Evolutionary conservation across 2,329 filamentous ascomycete species (phyloP).

Genomic region (Colletotrichum theobromicola): DNA sequence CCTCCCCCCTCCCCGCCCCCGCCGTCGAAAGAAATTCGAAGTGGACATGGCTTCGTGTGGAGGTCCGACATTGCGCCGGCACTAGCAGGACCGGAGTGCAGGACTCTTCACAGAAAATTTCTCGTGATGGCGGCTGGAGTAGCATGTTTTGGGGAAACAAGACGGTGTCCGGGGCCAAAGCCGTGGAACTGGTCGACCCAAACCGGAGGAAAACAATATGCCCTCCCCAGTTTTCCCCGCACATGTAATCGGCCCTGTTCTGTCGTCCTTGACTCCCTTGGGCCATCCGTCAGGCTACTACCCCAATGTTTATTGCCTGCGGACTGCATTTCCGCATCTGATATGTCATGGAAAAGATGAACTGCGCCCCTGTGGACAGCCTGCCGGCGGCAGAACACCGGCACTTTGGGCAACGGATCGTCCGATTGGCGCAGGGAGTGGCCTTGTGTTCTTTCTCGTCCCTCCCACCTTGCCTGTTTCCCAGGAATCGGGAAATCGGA

Average conservation of each 20-base stretch:
- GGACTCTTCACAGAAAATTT: background rate
- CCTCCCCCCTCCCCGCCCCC: background rate
- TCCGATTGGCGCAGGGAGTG: background rate
- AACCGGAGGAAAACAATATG: background rate
- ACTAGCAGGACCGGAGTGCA: conserved; percentile 1
- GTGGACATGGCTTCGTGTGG: conserved; percentile 8
- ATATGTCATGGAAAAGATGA: background rate
- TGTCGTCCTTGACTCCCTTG: background rate
- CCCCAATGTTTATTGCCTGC: background rate
- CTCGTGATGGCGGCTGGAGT: conserved; percentile 5
- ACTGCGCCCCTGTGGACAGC: background rate
- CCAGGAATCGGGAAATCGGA: background rate
- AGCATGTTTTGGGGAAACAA: conserved; percentile 1
- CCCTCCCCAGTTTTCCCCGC: conserved; percentile 9
- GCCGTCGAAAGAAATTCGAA: background rate
- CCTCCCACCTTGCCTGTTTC: background rate
- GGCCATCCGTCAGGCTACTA: background rate
- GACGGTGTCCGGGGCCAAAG: background rate
- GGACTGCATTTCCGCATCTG: background rate
- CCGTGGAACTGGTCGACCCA: conserved; percentile 8
- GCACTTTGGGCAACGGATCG: background rate
- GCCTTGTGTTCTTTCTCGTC: background rate
- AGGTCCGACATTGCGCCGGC: conserved; percentile 17
- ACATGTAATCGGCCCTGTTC: conserved; percentile 19
- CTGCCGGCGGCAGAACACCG: conserved; percentile 10